These are phyloP conservation scores for Clavispora phyllophila DNA, from an alignment of 805 yeast genomes.

Conservation along the genomic window DNA sequence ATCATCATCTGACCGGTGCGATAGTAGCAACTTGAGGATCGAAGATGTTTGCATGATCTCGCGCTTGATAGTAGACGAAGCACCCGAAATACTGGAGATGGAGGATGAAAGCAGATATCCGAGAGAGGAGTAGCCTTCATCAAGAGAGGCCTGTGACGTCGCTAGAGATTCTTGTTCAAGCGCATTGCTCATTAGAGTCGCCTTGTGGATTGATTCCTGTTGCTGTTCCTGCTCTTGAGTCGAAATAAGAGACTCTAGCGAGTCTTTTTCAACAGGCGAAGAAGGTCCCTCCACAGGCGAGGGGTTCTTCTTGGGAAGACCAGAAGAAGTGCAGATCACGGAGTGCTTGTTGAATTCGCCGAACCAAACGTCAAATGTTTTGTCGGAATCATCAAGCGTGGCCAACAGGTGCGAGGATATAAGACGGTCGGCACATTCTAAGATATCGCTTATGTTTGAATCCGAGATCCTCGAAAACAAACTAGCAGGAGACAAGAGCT, in stretches of 20 bases:
- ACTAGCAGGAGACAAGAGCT: conserved; percentile 27
- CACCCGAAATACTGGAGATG: conserved; percentile 24
- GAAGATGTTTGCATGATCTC: conserved; percentile 26
- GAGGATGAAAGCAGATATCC: conserved; percentile 32
- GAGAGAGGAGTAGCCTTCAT: conserved; percentile 13
- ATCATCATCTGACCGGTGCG: conserved; percentile 1
- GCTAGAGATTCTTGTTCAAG: conserved; percentile 24
- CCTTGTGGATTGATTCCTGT: conserved; percentile 21
- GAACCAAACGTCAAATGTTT: conserved; percentile 31
- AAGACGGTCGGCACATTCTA: conserved; percentile 22
- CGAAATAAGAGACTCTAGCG: conserved; percentile 12
- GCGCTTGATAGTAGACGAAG: conserved; percentile 24
- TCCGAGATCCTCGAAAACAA: conserved; percentile 27
- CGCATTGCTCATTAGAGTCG: conserved; percentile 19
- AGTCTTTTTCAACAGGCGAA: background rate
- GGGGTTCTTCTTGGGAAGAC: conserved; percentile 4
- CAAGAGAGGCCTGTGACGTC: conserved; percentile 14
- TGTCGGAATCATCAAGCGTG: conserved; percentile 13
- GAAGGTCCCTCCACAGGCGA: too few species aligned
- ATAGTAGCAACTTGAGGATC: conserved; percentile 1
- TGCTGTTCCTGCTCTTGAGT: conserved; percentile 31
- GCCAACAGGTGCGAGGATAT: conserved; percentile 22
- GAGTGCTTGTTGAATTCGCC: conserved; percentile 27
- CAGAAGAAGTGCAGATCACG: conserved; percentile 32
- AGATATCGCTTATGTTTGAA: conserved; percentile 20